These are phyloP conservation scores for Byssothecium circinans DNA, from an alignment of 2,329 filamentous ascomycete genomes.

Conservation along the genomic window DNA sequence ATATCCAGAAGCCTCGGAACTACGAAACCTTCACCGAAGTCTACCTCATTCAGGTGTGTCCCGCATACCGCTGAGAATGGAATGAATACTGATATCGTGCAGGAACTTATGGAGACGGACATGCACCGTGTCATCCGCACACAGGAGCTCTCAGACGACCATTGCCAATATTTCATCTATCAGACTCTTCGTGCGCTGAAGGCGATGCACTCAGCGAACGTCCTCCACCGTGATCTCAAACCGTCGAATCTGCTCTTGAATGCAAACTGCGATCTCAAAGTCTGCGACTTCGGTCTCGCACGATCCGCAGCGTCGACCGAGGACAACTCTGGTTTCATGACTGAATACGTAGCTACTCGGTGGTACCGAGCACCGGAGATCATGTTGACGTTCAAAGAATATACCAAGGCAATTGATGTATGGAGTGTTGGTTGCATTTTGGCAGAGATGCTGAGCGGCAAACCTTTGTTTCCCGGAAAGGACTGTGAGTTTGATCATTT, in stretches of 20 bases:
- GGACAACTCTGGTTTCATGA: conserved; percentile 99
- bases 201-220: conserved; percentile 99
- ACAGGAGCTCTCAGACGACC: conserved; percentile 96
- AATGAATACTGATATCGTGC: conserved; percentile 14
- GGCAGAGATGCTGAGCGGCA: conserved; percentile 98
- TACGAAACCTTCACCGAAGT: conserved; percentile 97
- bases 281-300: conserved; percentile 96
- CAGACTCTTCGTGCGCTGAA: conserved; percentile 96
- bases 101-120: conserved; percentile 99
- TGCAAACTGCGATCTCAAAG: conserved; percentile 98
- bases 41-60: conserved; percentile 86
- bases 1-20: conserved; percentile 96
- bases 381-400: conserved; percentile 99
- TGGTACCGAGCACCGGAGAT: conserved; percentile 99
- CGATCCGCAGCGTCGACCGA: conserved; percentile 95
- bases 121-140: conserved; percentile 99
- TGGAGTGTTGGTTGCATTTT: conserved; percentile 99
- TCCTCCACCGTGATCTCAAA: conserved; percentile 95
- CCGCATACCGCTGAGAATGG: background rate
- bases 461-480: conserved; percentile 96
- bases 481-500: conserved; percentile 69
- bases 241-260: conserved; percentile 96
- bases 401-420: conserved; percentile 98
- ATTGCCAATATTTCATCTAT: conserved; percentile 99
- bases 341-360: conserved; percentile 97